These are phyloP conservation scores for Sporothrix schenckii DNA, from an alignment of 2,329 filamentous ascomycete genomes.

Conservation along the genomic window DNA sequence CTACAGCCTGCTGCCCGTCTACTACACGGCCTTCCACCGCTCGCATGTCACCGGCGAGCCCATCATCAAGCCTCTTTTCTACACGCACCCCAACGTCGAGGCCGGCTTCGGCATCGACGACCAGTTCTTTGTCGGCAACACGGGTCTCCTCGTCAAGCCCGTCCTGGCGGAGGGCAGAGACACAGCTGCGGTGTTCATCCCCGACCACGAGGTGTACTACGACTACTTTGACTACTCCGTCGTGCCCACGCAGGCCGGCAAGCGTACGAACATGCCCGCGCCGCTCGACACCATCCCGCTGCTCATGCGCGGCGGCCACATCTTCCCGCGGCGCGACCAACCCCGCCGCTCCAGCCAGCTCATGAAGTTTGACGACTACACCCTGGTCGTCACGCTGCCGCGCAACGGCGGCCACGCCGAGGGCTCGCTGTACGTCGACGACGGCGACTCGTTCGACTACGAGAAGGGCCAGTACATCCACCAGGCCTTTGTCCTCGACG, in stretches of 20 bases:
- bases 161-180: constrained; percentile 76
- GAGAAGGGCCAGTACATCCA: constrained; percentile 85
- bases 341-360: constrained; percentile 82
- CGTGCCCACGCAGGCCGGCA: constrained; percentile 70
- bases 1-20: constrained; percentile 85
- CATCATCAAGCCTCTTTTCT: constrained; percentile 90
- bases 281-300: constrained; percentile 86
- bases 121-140: constrained; percentile 87
- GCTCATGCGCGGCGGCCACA: constrained; percentile 89
- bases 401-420: constrained; percentile 66
- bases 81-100: constrained; percentile 84
- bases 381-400: constrained; percentile 75
- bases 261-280: constrained; percentile 69
- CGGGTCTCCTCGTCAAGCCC: constrained; percentile 89
- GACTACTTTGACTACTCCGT: constrained; percentile 90
- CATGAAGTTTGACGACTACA: constrained; percentile 96
- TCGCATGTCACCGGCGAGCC: constrained; percentile 81
- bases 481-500: constrained; percentile 71
- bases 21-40: constrained; percentile 97
- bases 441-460: constrained; percentile 90
- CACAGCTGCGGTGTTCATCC: constrained; percentile 79
- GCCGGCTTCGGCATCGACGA: constrained; percentile 86
- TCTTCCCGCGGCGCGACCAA: constrained; percentile 86
- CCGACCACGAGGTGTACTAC: constrained; percentile 87
- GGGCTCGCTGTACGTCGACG: constrained; percentile 86